Percentiles rank a stretch among this genome's conserved stretches.
Evolutionary conservation across 345 rosid species (phyloP).

Genomic region (Capsella bursapastoris): DNA sequence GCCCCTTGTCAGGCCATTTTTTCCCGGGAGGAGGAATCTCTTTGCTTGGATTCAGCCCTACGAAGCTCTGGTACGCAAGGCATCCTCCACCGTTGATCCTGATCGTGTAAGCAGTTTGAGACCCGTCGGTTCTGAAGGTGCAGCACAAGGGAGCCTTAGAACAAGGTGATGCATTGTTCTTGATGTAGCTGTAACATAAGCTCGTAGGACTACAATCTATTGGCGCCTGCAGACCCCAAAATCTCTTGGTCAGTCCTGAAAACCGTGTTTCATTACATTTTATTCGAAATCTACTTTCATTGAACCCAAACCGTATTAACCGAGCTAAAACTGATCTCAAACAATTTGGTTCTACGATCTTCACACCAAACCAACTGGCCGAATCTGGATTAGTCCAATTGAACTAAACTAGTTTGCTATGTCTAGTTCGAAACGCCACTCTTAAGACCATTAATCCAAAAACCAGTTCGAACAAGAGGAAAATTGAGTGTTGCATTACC

Average conservation of each 20-base stretch:
- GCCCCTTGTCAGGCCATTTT: slow-evolving; percentile 51
- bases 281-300: slow-evolving; percentile 10
- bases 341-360: neutral
- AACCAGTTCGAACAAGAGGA: neutral
- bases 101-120: slow-evolving; percentile 46
- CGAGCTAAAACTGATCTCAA: neutral
- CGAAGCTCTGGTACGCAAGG: slow-evolving; percentile 54
- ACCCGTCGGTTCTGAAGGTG: slow-evolving; percentile 48
- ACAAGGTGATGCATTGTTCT: slow-evolving; percentile 47
- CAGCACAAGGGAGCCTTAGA: slow-evolving; percentile 53
- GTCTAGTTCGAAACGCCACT: neutral
- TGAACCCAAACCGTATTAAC: slow-evolving; percentile 8
- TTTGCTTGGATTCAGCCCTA: slow-evolving; percentile 43
- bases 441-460: neutral
- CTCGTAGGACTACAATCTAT: slow-evolving; percentile 52
- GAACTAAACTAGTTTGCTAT: neutral
- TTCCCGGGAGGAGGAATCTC: slow-evolving; percentile 31
- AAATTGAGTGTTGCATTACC: neutral
- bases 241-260: slow-evolving; percentile 40
- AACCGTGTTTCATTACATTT: slow-evolving; percentile 30
- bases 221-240: slow-evolving; percentile 41
- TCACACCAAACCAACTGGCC: neutral
- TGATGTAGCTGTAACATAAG: slow-evolving; percentile 56
- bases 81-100: slow-evolving; percentile 51
- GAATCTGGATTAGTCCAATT: neutral